Base-by-base conservation (phyloP, 2,329 filamentous ascomycete species). In the Verticillium alfalfae region DNA sequence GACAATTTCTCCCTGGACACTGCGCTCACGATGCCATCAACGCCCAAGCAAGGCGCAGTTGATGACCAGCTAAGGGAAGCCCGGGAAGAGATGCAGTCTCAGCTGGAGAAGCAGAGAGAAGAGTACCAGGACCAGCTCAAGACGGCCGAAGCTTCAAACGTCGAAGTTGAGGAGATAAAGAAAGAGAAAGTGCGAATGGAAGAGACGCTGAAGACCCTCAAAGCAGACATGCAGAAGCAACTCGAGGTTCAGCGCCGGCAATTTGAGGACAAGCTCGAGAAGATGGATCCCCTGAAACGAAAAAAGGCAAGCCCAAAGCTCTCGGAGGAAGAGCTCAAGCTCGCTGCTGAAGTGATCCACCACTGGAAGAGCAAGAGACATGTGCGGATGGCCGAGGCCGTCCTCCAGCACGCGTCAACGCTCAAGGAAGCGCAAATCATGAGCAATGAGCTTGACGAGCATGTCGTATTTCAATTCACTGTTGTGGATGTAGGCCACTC, bases 1-100 rank as follows among this genome's bases (percentile, higher is more conserved):
- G 95, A 99, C 76, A 97, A 96, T 72, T 95, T 97, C 70, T 98
- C 94, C 2, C 81, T 99, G 16, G 95, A 99, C 72, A 99, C 95
- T 1, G 90, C 89, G 13, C 81, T 99, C 58, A 99, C 95, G 0
- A 93, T 97, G 83, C 95, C 95, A 2, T 96, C 93, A 0, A 98
- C 94, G 0, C 95, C 95, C 2, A 91, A 87, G 64, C 88, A 90
- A 63, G 85, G 84, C 31, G 92, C 93, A 61, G 85, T 88, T 0
- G 92, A 94, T 57, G 89, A 94, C 34, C 85, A 84, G 64, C 78
- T 97, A 65, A 88, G 86, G 64, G 85, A 91, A 61, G 85, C 90
- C 26, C 87, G 88, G 61, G 91, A 96, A 67, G 91, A 91, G 66
- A 89, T 97, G 87, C 92, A 97, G 73, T 82, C 79, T 12, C 90